These are phyloP conservation scores for Cladosporium oxysporum DNA, from an alignment of 2,329 filamentous ascomycete species.

Conservation along the genomic window DNA sequence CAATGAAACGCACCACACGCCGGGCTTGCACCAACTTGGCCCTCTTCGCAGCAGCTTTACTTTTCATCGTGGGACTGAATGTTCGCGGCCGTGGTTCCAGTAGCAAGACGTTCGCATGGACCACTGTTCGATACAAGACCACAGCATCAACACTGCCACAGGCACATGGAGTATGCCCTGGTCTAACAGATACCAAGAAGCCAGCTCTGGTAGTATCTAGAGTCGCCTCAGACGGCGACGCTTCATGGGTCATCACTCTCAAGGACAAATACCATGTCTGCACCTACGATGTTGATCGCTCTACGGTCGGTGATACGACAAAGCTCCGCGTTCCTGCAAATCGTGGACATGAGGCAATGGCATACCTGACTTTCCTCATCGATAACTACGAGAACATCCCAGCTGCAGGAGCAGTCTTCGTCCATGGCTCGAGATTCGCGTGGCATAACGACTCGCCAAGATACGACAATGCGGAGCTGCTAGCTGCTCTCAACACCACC, in stretches of 20 bases:
- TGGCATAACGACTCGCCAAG: slow-evolving; percentile 58
- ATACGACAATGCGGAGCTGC: slow-evolving; percentile 49
- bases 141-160: slow-evolving; percentile 35
- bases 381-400: slow-evolving; percentile 61
- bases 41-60: slow-evolving; percentile 39
- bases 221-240: slow-evolving; percentile 43
- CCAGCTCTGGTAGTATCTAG: slow-evolving; percentile 50
- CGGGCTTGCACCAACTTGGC: slow-evolving; percentile 40
- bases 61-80: slow-evolving; percentile 43
- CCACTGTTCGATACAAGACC: slow-evolving; percentile 46
- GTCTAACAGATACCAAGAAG: slow-evolving; percentile 41
- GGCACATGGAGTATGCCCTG: slow-evolving; percentile 47
- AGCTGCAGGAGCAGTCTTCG: slow-evolving; percentile 57
- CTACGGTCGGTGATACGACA: slow-evolving; percentile 23
- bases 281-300: slow-evolving; percentile 47
- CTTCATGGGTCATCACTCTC: slow-evolving; percentile 46
- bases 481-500: slow-evolving; percentile 42
- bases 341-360: slow-evolving; percentile 63
- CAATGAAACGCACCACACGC: slow-evolving; percentile 42
- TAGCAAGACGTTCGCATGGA: slow-evolving; percentile 45
- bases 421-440: slow-evolving; percentile 58
- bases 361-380: slow-evolving; percentile 62
- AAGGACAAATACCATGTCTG: slow-evolving; percentile 47
- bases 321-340: slow-evolving; percentile 49
- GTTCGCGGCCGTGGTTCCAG: slow-evolving; percentile 31